phyloP scores from a whole-genome alignment of 73 alveolate genomes.

The Blepharisma japonicum region DNA sequence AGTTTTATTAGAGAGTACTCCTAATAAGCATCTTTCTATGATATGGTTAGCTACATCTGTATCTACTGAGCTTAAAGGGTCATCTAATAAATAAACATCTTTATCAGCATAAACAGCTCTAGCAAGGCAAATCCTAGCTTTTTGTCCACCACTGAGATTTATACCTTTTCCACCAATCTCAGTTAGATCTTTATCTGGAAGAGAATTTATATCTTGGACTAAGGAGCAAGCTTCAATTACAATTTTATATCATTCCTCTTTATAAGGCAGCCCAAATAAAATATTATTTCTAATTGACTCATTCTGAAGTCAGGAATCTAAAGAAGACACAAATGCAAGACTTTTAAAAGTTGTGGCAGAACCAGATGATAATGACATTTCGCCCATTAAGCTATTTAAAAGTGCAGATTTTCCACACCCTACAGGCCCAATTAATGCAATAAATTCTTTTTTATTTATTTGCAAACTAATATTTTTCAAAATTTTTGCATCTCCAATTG shows the following conservation, averaged over 20 bases:
- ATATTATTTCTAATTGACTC: slow-evolving; percentile 46
- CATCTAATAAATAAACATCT: slow-evolving; percentile 67
- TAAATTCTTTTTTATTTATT: slow-evolving; percentile 52
- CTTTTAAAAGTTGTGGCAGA: background rate
- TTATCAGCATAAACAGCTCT: slow-evolving; percentile 60
- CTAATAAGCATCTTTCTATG: slow-evolving; percentile 42
- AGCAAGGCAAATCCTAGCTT: slow-evolving; percentile 63
- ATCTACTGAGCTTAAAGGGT: slow-evolving; percentile 63
- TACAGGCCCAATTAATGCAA: slow-evolving; percentile 60
- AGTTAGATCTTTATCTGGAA: slow-evolving; percentile 66
- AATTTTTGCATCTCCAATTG: slow-evolving; percentile 34
- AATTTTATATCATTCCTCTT: slow-evolving; percentile 54
- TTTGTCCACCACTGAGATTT: slow-evolving; percentile 74
- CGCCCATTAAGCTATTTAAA: slow-evolving; percentile 52
- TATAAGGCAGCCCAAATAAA: slow-evolving; percentile 52
- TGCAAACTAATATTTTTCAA: slow-evolving; percentile 43
- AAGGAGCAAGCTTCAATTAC: slow-evolving; percentile 57
- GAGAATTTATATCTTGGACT: slow-evolving; percentile 50
- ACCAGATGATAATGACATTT: slow-evolving; percentile 40
- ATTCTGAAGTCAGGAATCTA: slow-evolving; percentile 28
- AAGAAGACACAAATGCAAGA: slow-evolving; percentile 23
- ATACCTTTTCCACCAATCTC: slow-evolving; percentile 81
- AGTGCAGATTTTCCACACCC: slow-evolving; percentile 79
- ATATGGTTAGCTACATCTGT: slow-evolving; percentile 54
- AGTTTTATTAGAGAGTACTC: slow-evolving; percentile 53